Evolutionary conservation across 2,329 filamentous ascomycete species (phyloP), one percentile per base, ranked within the genome.

Genomic region (Didymella exigua): DNA sequence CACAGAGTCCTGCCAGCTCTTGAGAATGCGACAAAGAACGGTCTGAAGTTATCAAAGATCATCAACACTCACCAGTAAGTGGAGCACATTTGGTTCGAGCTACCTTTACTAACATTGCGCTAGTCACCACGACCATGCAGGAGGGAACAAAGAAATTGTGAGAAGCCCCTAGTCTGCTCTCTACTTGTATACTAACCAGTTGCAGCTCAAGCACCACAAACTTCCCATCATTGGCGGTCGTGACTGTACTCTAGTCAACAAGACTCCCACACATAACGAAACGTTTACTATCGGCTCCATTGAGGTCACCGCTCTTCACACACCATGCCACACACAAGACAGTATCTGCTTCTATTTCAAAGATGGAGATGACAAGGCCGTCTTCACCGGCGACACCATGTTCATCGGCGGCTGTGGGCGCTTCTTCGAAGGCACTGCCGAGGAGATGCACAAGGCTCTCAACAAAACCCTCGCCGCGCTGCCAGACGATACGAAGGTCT

Each of bases 241-340:
- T 70, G 85, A 96, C 70, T 97, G 93, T 75, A 83, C 89, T 59
- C 84, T 84, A 21, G 93, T 97, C 41, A 92, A 88, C 21, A 82
- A 82, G 65, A 96, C 89, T 0, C 93, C 93, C 0, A 77, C 78
- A 2, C 85, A 98, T 73, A 86, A 87, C 33, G 86, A 91, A 62
- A 85, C 81, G 3, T 96, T 97, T 81, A 88, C 85, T 60, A 86
- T 99, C 59, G 95, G 95, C 51, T 81, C 84, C 63, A 95, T 99
- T 74, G 83, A 84, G 13, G 89, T 97, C 53, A 93, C 85, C 72
- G 89, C 90, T 21, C 80, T 98, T n/a, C 90, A 98, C 77, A 99
- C 95, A 11, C 95, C 95, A 1, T 99, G 95, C 76, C 95, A 99
- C 75, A 99, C 95, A 1, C 93, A 97, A 78, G 95, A 99, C 78